These are phyloP conservation scores for Tylopilus sp. DNA, from an alignment of 1,284 basidiomycete species.

Conservation along the genomic window DNA sequence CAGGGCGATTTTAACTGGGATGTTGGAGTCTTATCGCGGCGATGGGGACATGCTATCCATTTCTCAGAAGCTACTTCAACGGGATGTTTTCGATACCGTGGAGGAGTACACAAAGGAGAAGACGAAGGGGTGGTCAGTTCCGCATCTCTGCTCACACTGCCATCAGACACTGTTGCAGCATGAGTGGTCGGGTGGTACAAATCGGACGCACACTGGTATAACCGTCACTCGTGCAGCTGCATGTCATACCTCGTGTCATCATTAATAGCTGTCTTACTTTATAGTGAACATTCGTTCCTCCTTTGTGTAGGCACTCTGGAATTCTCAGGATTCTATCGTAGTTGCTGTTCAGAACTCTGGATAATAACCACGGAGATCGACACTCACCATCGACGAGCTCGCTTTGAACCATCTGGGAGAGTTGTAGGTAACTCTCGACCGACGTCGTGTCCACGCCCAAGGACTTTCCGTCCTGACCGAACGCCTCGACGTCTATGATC, in stretches of 20 bases:
- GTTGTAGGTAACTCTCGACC: conserved; percentile 51
- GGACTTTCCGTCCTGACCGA: conserved; percentile 68
- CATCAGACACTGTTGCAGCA: conserved; percentile 37
- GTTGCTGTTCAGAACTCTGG: background rate
- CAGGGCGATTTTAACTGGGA: conserved; percentile 82
- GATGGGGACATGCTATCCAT: conserved; percentile 90
- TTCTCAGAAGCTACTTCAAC: conserved; percentile 77
- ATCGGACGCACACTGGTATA: conserved; percentile 34
- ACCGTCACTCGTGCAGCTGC: conserved; percentile 57
- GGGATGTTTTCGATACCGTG: conserved; percentile 77
- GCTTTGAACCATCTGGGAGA: conserved; percentile 58
- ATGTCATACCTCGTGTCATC: conserved; percentile 53
- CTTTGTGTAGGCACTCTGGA: background rate
- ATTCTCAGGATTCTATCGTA: conserved; percentile 21
- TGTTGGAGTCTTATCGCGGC: conserved; percentile 90
- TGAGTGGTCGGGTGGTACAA: conserved; percentile 10
- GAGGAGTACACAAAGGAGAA: conserved; percentile 50
- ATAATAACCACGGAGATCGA: background rate
- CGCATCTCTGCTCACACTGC: conserved; percentile 45
- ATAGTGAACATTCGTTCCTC: background rate
- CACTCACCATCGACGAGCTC: conserved; percentile 35
- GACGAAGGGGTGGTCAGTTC: conserved; percentile 49
- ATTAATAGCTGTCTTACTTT: conserved; percentile 24
- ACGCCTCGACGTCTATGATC: conserved; percentile 78
- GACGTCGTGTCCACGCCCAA: conserved; percentile 62